These are phyloP conservation scores for Aspergillus sp. DNA, from an alignment of 2,329 filamentous ascomycete genomes.

Conservation along the genomic window DNA sequence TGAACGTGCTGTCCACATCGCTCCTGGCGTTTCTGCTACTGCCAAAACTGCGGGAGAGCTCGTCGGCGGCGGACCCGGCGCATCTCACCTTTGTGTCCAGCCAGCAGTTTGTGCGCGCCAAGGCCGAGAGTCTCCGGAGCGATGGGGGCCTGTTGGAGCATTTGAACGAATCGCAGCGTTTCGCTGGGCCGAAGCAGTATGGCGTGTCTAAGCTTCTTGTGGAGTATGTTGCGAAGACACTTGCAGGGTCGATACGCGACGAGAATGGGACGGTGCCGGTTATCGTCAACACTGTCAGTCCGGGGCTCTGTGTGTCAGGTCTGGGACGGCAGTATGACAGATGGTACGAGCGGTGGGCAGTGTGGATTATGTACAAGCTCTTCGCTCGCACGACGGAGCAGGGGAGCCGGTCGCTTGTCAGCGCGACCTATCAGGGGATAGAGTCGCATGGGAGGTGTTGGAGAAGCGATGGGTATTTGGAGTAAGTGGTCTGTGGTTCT, in stretches of 20 bases:
- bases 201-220: slow-evolving; percentile 35
- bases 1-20: slow-evolving; percentile 49
- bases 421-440: slow-evolving; percentile 32
- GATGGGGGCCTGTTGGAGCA: slow-evolving; percentile 24
- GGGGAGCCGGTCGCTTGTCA: slow-evolving; percentile 36
- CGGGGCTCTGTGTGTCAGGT: slow-evolving; percentile 35
- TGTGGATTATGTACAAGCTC: slow-evolving; percentile 27
- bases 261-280: slow-evolving; percentile 29
- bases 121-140: slow-evolving; percentile 21
- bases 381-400: slow-evolving; percentile 37
- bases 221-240: slow-evolving; percentile 33
- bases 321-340: slow-evolving; percentile 32
- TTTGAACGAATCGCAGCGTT: slow-evolving; percentile 22
- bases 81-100: slow-evolving; percentile 40
- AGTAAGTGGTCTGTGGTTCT: slow-evolving; percentile 17
- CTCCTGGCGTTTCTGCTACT: slow-evolving; percentile 46
- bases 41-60: slow-evolving; percentile 34
- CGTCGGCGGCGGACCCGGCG: slow-evolving; percentile 20
- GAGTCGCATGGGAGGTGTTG: slow-evolving; percentile 38
- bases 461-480: slow-evolving; percentile 31
- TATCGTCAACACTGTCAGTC: slow-evolving; percentile 38
- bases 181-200: slow-evolving; percentile 29
- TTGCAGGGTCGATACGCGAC: slow-evolving; percentile 22
- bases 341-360: slow-evolving; percentile 24
- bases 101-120: slow-evolving; percentile 28